Conservation (phyloP, 768 basidiomycete species). For the Agrocybe pediades region DNA sequence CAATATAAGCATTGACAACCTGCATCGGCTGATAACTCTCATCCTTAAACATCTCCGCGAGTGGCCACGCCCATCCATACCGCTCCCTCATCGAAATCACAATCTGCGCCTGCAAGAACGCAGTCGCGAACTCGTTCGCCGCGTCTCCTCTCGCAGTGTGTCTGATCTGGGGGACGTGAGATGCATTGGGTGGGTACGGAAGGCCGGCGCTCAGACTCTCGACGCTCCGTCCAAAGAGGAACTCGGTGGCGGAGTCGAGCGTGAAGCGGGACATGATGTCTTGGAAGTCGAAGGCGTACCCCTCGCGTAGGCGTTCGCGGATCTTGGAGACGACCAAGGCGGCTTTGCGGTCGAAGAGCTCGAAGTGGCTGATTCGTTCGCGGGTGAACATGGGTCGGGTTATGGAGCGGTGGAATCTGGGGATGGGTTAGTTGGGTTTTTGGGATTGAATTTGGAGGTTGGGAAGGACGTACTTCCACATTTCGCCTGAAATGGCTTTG, state of each 20-base stretch:
- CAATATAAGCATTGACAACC: slow-evolving; percentile 51
- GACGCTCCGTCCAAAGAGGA: slow-evolving; percentile 63
- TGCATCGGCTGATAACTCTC: slow-evolving; percentile 49
- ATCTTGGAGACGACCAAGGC: slow-evolving; percentile 43
- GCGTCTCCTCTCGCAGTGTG: slow-evolving; percentile 25
- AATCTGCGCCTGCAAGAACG: slow-evolving; percentile 51
- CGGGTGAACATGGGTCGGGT: slow-evolving; percentile 66
- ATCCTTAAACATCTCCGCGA: slow-evolving; percentile 52
- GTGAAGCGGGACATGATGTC: slow-evolving; percentile 65
- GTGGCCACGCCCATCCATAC: slow-evolving; percentile 53
- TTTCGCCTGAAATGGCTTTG: slow-evolving; percentile 23
- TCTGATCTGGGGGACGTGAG: slow-evolving; percentile 22
- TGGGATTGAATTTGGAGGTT: no score
- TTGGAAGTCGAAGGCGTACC: slow-evolving; percentile 63
- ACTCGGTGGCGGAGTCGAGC: slow-evolving; percentile 67
- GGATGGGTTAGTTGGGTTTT: not conserved
- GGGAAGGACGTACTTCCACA: slow-evolving; percentile 36
- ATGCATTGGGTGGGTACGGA: slow-evolving; percentile 50
- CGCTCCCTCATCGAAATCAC: slow-evolving; percentile 43
- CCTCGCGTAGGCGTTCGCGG: slow-evolving; percentile 48
- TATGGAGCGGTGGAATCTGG: slow-evolving; percentile 63
- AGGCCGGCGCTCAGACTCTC: slow-evolving; percentile 51
- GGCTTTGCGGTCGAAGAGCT: slow-evolving; percentile 59
- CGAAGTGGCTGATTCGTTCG: slow-evolving; percentile 60
- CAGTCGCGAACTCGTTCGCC: slow-evolving; percentile 46